Evolutionary conservation across 202 grass and related monocot species (phyloP).

Genomic region (Tripidium arundinaceum): DNA sequence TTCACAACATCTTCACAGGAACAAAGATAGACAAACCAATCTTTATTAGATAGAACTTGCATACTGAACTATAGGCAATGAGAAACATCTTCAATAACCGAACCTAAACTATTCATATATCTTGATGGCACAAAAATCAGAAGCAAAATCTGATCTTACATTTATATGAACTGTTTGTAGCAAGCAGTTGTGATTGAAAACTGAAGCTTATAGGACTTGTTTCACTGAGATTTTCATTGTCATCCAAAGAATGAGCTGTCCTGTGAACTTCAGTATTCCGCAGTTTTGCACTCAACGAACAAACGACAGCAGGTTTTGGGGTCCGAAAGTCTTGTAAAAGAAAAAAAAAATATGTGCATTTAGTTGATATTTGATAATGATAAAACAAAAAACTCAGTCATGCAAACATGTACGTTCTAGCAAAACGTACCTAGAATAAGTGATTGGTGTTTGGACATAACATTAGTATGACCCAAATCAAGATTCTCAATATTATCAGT

Average conservation of each 20-base stretch:
- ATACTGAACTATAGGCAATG: not conserved
- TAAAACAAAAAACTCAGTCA: not conserved
- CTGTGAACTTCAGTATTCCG: slow-evolving; percentile 25
- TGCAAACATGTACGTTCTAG: not conserved
- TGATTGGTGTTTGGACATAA: not conserved
- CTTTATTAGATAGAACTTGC: not conserved
- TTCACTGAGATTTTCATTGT: not conserved
- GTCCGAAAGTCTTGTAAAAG: slow-evolving; percentile 51
- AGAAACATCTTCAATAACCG: slow-evolving; percentile 8
- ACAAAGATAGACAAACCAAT: not conserved
- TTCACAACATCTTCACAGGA: not conserved
- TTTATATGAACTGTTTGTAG: slow-evolving; percentile 26
- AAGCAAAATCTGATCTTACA: slow-evolving; percentile 24
- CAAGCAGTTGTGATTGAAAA: slow-evolving; percentile 19
- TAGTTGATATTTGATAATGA: not conserved
- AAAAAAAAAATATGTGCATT: not conserved
- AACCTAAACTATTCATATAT: slow-evolving; percentile 5
- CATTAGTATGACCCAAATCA: slow-evolving; percentile 15
- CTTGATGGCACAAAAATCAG: slow-evolving; percentile 15
- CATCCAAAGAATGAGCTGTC: slow-evolving; percentile 14
- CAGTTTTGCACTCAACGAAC: not conserved
- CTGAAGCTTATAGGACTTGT: not conserved
- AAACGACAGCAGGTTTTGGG: slow-evolving; percentile 46
- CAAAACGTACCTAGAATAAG: slow-evolving; percentile 37
- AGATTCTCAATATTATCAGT: slow-evolving; percentile 23